Evolutionary conservation across 768 basidiomycete species (phyloP), one percentile per base, ranked within the genome.

Genomic region (Trametes coccinea): DNA sequence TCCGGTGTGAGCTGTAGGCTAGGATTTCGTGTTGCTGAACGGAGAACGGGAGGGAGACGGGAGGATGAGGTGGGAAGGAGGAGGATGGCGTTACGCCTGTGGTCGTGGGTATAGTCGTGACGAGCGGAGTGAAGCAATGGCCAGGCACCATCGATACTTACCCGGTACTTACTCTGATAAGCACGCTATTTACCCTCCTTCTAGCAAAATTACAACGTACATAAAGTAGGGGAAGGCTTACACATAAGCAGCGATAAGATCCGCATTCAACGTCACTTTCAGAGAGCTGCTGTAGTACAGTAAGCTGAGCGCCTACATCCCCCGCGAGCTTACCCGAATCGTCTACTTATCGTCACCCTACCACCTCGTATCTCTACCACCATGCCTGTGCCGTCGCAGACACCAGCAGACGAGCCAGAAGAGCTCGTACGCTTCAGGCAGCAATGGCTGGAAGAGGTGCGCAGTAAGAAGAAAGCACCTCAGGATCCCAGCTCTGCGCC

Each of bases 341-440:
- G 22, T 22, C 22, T 22, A 22, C 22, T 22, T 22, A 22, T 22
- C 22, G 33, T n/a, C 37, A 43, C 29, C 53, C 40, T 31, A 48
- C 58, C 34, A 37, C 11, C 34, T 37, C 34, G 43, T 53, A 55
- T 55, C 62, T 63, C 37, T 16, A 33, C 6, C 27, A 17, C 17
- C 5, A 59, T 64, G 58, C 44, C 48, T 27, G 50, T 34, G 16
- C 11, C 52, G 37, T 30, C 49, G 8, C 31, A 34, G 37, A 33
- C 45, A 7, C 48, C 13, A 7, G 37, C 46, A 41, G 74, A 73
- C 62, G 88, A 87, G 40, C 73, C 84, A 0, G 76, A 79, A 5
- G 91, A 92, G 67, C 84, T 93, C 64, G 81, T 77, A 8, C 73
- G 74, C 46, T 93, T 93, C 73, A 82, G 92, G 73, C 82, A 84